phyloP scores from a whole-genome alignment of 179 eudicot genomes.

The Patellifolia procumbens region DNA sequence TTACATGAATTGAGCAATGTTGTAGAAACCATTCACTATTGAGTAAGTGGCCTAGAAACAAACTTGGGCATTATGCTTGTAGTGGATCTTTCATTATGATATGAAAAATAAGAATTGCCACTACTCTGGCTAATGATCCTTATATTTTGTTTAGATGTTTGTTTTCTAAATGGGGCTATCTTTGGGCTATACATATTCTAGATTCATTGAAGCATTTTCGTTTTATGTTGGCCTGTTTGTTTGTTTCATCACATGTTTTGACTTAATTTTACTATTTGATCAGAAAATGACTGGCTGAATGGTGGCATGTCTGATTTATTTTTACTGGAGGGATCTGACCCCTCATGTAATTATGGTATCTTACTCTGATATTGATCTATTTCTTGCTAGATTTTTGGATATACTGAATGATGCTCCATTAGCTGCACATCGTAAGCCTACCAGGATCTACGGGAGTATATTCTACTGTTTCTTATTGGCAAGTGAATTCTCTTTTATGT shows the following conservation, averaged over 20 bases:
- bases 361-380: slow-evolving; percentile 14
- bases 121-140: background rate
- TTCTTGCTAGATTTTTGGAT: slow-evolving; percentile 71
- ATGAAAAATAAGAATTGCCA: background rate
- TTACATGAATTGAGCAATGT: background rate
- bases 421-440: slow-evolving; percentile 85
- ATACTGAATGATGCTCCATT: slow-evolving; percentile 90
- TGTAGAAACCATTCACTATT: background rate
- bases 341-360: background rate
- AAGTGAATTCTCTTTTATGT: slow-evolving; percentile 44
- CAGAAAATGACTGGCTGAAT: background rate
- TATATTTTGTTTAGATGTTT: background rate
- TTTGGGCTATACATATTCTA: background rate
- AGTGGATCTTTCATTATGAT: background rate
- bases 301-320: background rate
- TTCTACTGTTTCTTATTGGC: slow-evolving; percentile 80
- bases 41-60: background rate
- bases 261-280: background rate
- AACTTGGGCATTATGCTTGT: background rate
- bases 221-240: background rate
- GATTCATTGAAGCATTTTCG: background rate
- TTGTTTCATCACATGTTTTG: slow-evolving; percentile 6
- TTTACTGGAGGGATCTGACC: background rate
- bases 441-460: slow-evolving; percentile 74
- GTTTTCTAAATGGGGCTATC: background rate